Percentiles rank a stretch among this genome's conserved stretches.
phyloP scores from a whole-genome alignment of 75 land plant species.

The Pinus taeda region DNA sequence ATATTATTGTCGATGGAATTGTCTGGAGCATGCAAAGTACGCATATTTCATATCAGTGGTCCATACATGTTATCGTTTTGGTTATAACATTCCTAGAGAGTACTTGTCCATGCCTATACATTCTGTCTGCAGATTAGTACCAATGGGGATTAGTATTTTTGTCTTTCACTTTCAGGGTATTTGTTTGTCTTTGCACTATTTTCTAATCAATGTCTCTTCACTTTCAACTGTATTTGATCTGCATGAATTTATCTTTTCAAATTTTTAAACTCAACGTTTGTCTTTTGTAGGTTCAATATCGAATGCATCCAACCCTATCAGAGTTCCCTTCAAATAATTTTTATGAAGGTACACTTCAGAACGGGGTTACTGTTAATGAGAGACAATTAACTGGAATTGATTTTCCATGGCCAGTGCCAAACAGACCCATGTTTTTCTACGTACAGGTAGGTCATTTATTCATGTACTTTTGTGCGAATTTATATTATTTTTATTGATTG shows the following conservation, averaged over 20 bases:
- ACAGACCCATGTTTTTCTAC: conserved; percentile 98
- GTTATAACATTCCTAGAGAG: not conserved
- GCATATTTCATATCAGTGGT: not conserved
- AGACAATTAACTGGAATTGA: conserved; percentile 88
- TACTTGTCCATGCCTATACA: not conserved
- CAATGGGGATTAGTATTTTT: no score
- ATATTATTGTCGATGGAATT: not conserved
- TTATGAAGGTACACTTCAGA: conserved; percentile 98
- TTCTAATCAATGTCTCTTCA: not conserved
- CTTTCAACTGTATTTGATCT: not conserved
- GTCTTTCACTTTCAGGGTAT: not conserved
- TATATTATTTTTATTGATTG: not conserved
- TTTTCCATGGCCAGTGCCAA: conserved; percentile 99
- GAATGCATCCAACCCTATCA: conserved; percentile 97
- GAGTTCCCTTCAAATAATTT: conserved; percentile 99
- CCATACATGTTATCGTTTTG: not conserved
- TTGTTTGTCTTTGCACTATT: no score
- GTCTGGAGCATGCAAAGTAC: not conserved
- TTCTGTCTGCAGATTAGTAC: no score
- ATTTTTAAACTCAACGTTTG: not conserved
- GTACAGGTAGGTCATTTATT: conserved; percentile 68
- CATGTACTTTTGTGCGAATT: not conserved
- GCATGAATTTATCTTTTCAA: not conserved
- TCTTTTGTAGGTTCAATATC: conserved; percentile 90
- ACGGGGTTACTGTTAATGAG: conserved; percentile 93